A percentile compares a stretch with the other conserved stretches of the same genome.
Conservation (phyloP, 257 asterid species). For the Solanum ossicruentum region DNA sequence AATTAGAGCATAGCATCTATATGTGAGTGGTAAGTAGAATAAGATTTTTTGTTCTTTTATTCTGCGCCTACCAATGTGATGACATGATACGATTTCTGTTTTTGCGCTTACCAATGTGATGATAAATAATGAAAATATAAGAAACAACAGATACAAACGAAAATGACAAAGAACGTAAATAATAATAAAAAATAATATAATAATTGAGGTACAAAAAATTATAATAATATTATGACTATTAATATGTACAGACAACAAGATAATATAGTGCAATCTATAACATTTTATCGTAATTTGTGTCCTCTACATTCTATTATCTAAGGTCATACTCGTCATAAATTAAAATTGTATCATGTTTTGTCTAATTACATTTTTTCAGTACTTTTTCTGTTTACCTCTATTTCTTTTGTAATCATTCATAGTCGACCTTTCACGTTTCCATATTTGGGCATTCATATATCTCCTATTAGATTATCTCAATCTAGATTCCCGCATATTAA, state of each 20-base stretch:
- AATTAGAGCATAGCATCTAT: background rate
- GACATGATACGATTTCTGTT: background rate
- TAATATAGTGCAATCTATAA: background rate
- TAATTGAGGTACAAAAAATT: background rate
- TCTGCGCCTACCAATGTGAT: background rate
- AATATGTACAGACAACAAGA: background rate
- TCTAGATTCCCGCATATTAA: fast-evolving
- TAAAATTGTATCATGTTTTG: background rate
- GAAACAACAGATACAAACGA: background rate
- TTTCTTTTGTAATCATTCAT: background rate
- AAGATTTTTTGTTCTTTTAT: background rate
- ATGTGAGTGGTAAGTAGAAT: background rate
- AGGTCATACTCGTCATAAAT: background rate
- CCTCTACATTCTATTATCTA: background rate
- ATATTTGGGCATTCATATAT: background rate
- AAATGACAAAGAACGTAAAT: background rate
- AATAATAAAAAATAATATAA: background rate
- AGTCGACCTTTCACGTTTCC: background rate
- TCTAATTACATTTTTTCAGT: background rate
- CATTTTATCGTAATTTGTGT: background rate
- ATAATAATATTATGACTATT: background rate
- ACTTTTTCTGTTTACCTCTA: background rate
- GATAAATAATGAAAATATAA: background rate
- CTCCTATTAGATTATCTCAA: background rate
- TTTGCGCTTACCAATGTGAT: background rate